These are phyloP conservation scores for Amanita fuliginea DNA, from an alignment of 768 basidiomycete species.

Conservation along the genomic window DNA sequence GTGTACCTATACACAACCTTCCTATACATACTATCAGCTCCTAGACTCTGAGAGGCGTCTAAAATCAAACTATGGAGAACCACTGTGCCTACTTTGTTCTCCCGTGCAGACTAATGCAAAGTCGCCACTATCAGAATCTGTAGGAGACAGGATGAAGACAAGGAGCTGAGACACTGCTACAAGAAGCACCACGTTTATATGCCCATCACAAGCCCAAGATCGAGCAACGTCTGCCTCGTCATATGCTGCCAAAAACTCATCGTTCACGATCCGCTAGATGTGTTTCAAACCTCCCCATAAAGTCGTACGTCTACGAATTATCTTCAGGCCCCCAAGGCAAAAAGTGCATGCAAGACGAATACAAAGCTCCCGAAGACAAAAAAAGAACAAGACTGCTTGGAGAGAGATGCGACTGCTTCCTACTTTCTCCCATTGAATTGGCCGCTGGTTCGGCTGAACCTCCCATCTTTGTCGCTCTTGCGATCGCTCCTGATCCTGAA, in stretches of 20 bases:
- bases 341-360: neutral
- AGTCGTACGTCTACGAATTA: slow-evolving; percentile 21
- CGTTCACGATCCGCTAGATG: slow-evolving; percentile 15
- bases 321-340: slow-evolving; percentile 1
- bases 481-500: slow-evolving; percentile 14
- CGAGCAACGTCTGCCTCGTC: slow-evolving; percentile 15
- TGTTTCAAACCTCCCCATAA: slow-evolving; percentile 8
- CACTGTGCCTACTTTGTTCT: no score
- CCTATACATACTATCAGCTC: no score
- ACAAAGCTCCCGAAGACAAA: neutral
- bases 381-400: neutral
- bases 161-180: no score
- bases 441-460: slow-evolving; percentile 11
- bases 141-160: no score
- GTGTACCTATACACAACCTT: no score
- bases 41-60: no score
- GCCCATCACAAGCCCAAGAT: no score
- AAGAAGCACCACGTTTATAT: no score
- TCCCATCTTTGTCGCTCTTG: slow-evolving; percentile 18
- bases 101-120: no score
- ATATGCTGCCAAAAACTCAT: slow-evolving; percentile 15
- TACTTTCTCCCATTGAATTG: slow-evolving; percentile 6
- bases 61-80: no score
- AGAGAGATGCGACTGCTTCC: slow-evolving; percentile 6
- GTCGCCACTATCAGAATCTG: no score